Evolutionary conservation across 2,329 filamentous ascomycete species (phyloP).

Genomic region (Cercospora sojina): DNA sequence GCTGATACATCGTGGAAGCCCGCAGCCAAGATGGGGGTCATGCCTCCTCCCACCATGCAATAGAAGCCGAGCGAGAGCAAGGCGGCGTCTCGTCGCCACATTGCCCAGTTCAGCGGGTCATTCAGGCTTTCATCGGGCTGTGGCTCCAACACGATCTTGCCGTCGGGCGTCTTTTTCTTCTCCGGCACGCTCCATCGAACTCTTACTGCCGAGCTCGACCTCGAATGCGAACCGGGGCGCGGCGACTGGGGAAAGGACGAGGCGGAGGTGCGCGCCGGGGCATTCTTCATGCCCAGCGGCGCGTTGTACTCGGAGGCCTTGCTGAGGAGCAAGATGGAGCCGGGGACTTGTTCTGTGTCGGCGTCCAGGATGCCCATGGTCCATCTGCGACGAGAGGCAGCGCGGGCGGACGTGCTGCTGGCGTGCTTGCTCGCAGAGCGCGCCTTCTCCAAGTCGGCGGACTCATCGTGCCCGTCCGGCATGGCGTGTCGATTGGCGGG

Average conservation of each 20-base stretch:
- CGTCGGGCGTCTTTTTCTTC: slow-evolving; percentile 77
- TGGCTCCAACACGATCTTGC: slow-evolving; percentile 81
- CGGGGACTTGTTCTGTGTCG: slow-evolving; percentile 80
- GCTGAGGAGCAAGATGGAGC: slow-evolving; percentile 61
- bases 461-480: slow-evolving; percentile 22
- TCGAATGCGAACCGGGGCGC: slow-evolving; percentile 23
- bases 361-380: slow-evolving; percentile 77
- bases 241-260: slow-evolving; percentile 53
- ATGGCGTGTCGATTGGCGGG: background rate
- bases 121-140: slow-evolving; percentile 89
- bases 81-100: slow-evolving; percentile 75
- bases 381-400: slow-evolving; percentile 44
- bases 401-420: slow-evolving; percentile 6
- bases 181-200: slow-evolving; percentile 32
- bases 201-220: slow-evolving; percentile 1
- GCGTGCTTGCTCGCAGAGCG: slow-evolving; percentile 13
- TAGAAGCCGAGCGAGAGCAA: slow-evolving; percentile 84
- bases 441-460: slow-evolving; percentile 29
- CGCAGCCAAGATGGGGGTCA: slow-evolving; percentile 85
- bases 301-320: slow-evolving; percentile 58
- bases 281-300: slow-evolving; percentile 59
- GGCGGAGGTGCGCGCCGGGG: slow-evolving; percentile 60
- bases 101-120: slow-evolving; percentile 89
- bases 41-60: slow-evolving; percentile 89
- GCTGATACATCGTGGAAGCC: slow-evolving; percentile 79